These are phyloP conservation scores for Ziziphus jujuba DNA, from an alignment of 306 rosid species.

Conservation along the genomic window DNA sequence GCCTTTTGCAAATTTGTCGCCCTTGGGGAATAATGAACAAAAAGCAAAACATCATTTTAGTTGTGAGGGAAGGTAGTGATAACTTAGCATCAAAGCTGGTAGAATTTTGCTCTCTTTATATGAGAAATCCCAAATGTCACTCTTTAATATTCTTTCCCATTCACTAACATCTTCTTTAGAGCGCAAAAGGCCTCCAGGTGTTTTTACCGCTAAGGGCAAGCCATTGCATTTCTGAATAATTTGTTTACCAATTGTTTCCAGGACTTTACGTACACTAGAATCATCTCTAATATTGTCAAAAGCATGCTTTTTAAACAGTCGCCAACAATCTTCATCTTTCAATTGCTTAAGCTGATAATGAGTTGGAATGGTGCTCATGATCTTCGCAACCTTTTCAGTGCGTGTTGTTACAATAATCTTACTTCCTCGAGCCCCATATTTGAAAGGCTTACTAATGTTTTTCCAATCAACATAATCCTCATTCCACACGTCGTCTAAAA, in stretches of 20 bases:
- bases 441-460: not conserved
- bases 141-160: not conserved
- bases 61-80: slow-evolving; percentile 8
- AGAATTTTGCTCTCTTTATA: not conserved
- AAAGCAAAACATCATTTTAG: slow-evolving; percentile 17
- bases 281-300: no score
- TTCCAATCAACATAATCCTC: not conserved
- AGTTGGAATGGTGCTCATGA: not conserved
- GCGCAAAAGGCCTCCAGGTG: slow-evolving; percentile 23
- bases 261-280: not conserved
- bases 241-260: slow-evolving; percentile 4
- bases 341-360: not conserved
- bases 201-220: slow-evolving; percentile 21
- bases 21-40: slow-evolving; percentile 16
- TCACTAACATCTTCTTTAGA: not conserved
- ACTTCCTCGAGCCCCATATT: slow-evolving; percentile 13
- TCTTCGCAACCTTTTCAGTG: not conserved
- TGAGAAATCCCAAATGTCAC: slow-evolving; percentile 11
- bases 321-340: not conserved
- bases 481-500: slow-evolving; percentile 2
- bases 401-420: slow-evolving; percentile 13
- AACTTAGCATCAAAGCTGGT: slow-evolving; percentile 10
- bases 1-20: not conserved
- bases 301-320: slow-evolving; percentile 23
- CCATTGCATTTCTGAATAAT: slow-evolving; percentile 6